A percentile compares a stretch with the other conserved stretches of the same genome.
These are phyloP conservation scores for Pittosporum tobira DNA, from an alignment of 129 eudicot species.

Conservation along the genomic window DNA sequence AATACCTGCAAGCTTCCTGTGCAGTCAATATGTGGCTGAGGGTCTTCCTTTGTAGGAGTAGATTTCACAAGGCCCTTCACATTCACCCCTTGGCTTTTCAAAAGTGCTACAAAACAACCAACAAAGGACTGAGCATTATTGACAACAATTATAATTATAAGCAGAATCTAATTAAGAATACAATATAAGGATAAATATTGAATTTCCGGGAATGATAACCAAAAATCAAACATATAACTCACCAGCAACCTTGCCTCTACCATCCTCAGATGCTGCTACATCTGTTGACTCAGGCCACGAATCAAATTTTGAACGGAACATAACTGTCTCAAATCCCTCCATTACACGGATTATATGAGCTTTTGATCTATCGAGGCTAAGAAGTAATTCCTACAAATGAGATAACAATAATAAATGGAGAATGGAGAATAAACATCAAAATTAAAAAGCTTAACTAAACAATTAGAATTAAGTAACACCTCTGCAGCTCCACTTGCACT, in stretches of 20 bases:
- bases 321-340: slow-evolving; percentile 73
- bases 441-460: neutral
- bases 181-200: neutral
- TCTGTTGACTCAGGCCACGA: slow-evolving; percentile 57
- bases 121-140: slow-evolving; percentile 5
- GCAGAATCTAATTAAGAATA: neutral
- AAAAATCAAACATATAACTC: slow-evolving; percentile 16
- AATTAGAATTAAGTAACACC: slow-evolving; percentile 30
- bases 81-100: slow-evolving; percentile 76
- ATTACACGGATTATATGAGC: slow-evolving; percentile 49
- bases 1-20: slow-evolving; percentile 84
- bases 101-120: slow-evolving; percentile 49
- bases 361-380: slow-evolving; percentile 48
- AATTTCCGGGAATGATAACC: slow-evolving; percentile 1
- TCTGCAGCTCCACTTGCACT: slow-evolving; percentile 65
- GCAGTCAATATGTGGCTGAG: slow-evolving; percentile 69
- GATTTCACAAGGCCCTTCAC: slow-evolving; percentile 81
- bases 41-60: slow-evolving; percentile 62
- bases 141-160: slow-evolving; percentile 2
- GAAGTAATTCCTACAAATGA: slow-evolving; percentile 47
- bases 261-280: slow-evolving; percentile 61
- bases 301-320: slow-evolving; percentile 53
- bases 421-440: neutral
- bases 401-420: slow-evolving; percentile 7
- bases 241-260: slow-evolving; percentile 96